Base-by-base conservation (phyloP, 305 asterid genomes). In the Fraxinus velutina region DNA sequence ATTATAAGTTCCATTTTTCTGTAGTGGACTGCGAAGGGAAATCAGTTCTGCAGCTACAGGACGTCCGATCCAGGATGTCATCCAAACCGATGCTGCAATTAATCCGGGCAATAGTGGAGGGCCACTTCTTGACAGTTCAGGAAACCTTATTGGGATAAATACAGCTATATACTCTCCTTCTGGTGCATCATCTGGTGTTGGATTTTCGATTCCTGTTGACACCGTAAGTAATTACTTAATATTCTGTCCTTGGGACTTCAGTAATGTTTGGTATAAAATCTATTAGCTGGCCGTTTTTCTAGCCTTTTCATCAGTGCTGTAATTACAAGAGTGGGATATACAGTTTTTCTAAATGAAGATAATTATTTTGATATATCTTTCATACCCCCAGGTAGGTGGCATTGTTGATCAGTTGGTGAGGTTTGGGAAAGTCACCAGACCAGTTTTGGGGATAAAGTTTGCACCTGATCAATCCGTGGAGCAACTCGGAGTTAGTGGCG, bases 101-200 rank as follows among this genome's bases (percentile, higher is more conserved):
- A 96, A 96, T 86, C 99, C 99, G 6, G 99, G 99, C 78, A 96
- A 96, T 86, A 96, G 99, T 83, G 99, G 98, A 70, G 99, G 99
- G 42, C 99, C 99, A 47, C 97, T 96, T 79, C 95, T 96, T 39
- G 99, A 96, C 81, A 96, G 99, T 89, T 87, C 98, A 64, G 98
- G 99, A 80, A 96, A 80, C 83, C 98, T 96, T 73, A 94, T 94
- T 66, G 99, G 99, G 75, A 94, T 96, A 89, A 96, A 96, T 85
- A 96, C 99, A 62, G 99, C 99, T 80, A 95, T 95, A 88, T 95
- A 95, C 90, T 96, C 99, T 79, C 98, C 99, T 72, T 96, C 99
- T 19, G 99, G 99, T 85, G 99, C 98, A 87, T 96, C 99, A 30
- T 94, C 99, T 84, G 99, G 99, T 72, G 99, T 96, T 83, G 99